Percentiles rank a stretch among this genome's conserved stretches.
Conservation (phyloP, 108 stramenopile genomes). For the Conticribra weissflogii region DNA sequence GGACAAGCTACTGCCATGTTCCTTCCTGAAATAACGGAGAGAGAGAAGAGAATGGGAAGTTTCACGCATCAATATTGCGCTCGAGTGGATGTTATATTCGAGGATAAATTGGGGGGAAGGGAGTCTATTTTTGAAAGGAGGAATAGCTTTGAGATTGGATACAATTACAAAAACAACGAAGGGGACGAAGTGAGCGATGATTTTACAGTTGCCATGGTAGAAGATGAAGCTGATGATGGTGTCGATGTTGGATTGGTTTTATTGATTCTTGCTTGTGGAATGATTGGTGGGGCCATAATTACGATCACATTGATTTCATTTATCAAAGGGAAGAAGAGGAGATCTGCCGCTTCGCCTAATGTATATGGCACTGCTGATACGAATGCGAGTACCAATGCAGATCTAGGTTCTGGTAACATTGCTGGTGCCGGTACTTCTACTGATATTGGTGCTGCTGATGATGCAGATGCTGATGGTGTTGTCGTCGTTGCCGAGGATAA, state of each 20-base stretch:
- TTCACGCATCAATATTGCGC: slow-evolving; percentile 9
- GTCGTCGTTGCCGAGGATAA: no score
- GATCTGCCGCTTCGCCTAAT: neutral
- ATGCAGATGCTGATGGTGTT: no score
- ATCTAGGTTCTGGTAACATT: neutral
- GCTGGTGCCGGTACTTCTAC: no score
- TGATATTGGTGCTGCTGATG: no score
- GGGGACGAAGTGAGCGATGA: neutral
- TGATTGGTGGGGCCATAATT: neutral
- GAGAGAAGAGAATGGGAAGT: slow-evolving; percentile 3
- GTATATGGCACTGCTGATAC: neutral
- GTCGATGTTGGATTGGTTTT: neutral
- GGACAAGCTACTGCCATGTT: slow-evolving; percentile 3
- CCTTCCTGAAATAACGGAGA: neutral
- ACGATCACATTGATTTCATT: neutral
- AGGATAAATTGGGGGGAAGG: neutral
- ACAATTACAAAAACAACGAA: neutral
- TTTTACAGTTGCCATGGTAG: neutral
- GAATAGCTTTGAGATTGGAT: neutral
- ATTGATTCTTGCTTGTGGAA: neutral
- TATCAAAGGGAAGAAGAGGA: neutral
- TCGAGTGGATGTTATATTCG: slow-evolving; percentile 1
- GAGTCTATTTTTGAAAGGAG: neutral
- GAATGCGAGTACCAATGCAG: neutral
- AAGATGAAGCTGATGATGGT: neutral